phyloP scores from a whole-genome alignment of 768 basidiomycete genomes.

The Rhodotorula paludigena region DNA sequence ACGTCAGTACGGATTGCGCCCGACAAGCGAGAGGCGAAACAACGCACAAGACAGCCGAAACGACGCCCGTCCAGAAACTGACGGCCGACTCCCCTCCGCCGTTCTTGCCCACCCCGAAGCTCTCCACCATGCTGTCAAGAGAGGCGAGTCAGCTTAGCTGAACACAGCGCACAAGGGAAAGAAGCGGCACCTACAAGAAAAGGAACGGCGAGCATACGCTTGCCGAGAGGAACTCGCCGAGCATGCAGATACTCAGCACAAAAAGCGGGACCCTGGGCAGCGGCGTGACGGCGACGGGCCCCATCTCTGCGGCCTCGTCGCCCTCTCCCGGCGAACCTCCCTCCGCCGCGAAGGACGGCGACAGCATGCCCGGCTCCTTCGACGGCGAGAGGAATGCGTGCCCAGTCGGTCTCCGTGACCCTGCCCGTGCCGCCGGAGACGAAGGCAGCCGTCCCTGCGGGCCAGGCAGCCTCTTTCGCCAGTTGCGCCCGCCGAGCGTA shows the following conservation, averaged over 20 bases:
- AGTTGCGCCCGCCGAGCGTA: background rate
- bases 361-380: slow-evolving; percentile 1
- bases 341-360: background rate
- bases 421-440: background rate
- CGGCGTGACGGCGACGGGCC: slow-evolving; percentile 55
- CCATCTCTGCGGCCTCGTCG: background rate
- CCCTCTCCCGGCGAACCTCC: slow-evolving; percentile 3
- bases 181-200: slow-evolving; percentile 63
- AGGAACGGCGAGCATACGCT: slow-evolving; percentile 81
- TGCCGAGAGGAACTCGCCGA: slow-evolving; percentile 89
- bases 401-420: background rate
- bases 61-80: slow-evolving; percentile 80
- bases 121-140: slow-evolving; percentile 35
- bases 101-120: slow-evolving; percentile 53
- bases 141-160: background rate
- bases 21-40: too few species aligned
- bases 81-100: slow-evolving; percentile 74
- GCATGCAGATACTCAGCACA: slow-evolving; percentile 64
- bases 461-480: too few species aligned
- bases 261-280: slow-evolving; percentile 80
- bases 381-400: slow-evolving; percentile 8
- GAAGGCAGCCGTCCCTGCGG: background rate
- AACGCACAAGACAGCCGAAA: slow-evolving; percentile 54
- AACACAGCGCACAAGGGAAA: background rate
- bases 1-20: too few species aligned